Base-by-base conservation (phyloP, 345 rosid genomes). In the Eucalyptus sideroxylon region DNA sequence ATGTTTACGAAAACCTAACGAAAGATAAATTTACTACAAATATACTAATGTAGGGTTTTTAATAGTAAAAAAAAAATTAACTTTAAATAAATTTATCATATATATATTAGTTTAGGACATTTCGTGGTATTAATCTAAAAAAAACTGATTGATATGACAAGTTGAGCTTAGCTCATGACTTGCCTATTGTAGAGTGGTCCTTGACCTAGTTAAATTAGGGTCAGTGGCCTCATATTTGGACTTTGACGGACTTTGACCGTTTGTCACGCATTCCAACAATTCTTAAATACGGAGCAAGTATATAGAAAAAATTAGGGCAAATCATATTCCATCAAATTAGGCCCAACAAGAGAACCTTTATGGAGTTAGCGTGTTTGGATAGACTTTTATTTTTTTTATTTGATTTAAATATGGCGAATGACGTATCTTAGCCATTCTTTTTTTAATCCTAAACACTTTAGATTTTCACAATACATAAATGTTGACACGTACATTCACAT, bases 41-140 rank as follows among this genome's bases (percentile, higher is more conserved):
- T 53, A 0, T 19, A 53, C 0, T 0, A 21, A 0, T 53, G 0
- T 53, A 3, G 0, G 0, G 5, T 19, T 53, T 53, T 53, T 53
- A 53, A 53, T 0, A 53, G 1, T 53, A 1, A 53, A 53, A 17
- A 53, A 17, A 17, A 19, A 19, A 19, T 19, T 53, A 53, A 0
- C 3, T 53, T 53, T 53, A 0, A 0, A 5, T 53, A 53, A 53
- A 53, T 53, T 53, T 53, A 53, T 53, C 24, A 19, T 19, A 53
- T 19, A 19, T 19, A 53, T 53, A 53, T 19, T 53, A 53, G 0
- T 53, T 17, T 19, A 53, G 24, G 4, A 53, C 10, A 53, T 53
- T 53, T 53, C 1, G 24, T 53, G 5, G 2, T 19, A 53, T 53
- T 53, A 19, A 7, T 53, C 24, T 19, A 7, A 15, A 10, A 34